Base-by-base conservation (phyloP, 768 basidiomycete genomes). In the Tricholoma furcatifolium region DNA sequence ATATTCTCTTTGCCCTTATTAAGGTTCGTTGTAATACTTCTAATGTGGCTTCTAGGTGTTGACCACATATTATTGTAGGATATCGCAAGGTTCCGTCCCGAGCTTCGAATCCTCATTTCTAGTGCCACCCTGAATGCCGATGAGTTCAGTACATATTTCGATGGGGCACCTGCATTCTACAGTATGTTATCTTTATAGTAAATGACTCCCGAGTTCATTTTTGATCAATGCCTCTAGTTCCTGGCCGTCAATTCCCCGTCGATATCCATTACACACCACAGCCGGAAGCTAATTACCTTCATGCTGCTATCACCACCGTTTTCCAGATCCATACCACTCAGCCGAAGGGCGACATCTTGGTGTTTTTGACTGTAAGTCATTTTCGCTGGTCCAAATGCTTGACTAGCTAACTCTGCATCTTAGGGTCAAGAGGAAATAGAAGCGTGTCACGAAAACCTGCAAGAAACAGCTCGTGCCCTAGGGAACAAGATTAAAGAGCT, bases 291-390 rank as follows among this genome's bases (percentile, higher is more conserved):
- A 98, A 98, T 68, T 99, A 98, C 65, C 84, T 98, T 20, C 95
- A 98, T 65, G 97, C 97, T 17, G 92, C 97, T 36, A 96, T 99
- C 66, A 99, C 97, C 1, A 99, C 97, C 9, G 86, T 98, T 24
- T 97, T 99, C 73, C 97, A 99, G 68, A 98, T 98, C 35, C 97
- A 99, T 68, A 98, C 95, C 2, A 98, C 97, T 1, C 97, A 98
- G 59, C 94, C 95, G 1, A 92, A 91, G 64, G 97, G 97, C 17
- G 97, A 99, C 65, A 94, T 99, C 59, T 80, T 99, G 20, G 94
- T 99, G 6, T 99, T 99, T 76, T 77, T 99, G 51, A 99, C 97
- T 0, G 93, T 92, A 60, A 55, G 85, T 11, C 18, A 34, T 44
- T 6, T 14, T 14, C 14, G 21, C 20, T 49, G 36, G 47, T 41